Percentiles rank a stretch among this genome's conserved stretches.
These are phyloP conservation scores for Sisymbrium altissimum DNA, from an alignment of 345 rosid genomes.

Conservation along the genomic window DNA sequence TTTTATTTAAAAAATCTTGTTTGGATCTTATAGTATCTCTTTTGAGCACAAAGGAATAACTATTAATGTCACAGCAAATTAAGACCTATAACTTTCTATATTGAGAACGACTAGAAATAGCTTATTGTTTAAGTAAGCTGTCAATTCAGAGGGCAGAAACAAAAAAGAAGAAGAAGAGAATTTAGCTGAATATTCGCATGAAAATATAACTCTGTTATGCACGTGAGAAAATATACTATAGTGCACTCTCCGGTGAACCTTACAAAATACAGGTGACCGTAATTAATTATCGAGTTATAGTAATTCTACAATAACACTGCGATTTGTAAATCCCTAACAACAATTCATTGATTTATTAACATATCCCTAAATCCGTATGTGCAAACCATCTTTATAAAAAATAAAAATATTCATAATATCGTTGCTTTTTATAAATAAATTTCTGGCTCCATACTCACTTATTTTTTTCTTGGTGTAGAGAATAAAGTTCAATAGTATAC, in stretches of 20 bases:
- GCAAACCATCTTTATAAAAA: too few species aligned
- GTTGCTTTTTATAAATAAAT: neutral
- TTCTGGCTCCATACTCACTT: neutral
- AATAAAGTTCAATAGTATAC: neutral
- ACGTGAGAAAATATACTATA: neutral
- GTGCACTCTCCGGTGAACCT: neutral
- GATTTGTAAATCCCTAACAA: neutral
- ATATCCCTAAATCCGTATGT: too few species aligned
- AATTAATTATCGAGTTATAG: too few species aligned
- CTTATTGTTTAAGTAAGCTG: conserved; percentile 2
- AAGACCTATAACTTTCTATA: conserved; percentile 18
- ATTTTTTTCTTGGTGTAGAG: neutral
- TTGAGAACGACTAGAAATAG: conserved; percentile 13
- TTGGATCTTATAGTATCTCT: conserved; percentile 12
- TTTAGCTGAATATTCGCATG: conserved; percentile 14
- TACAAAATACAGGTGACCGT: too few species aligned
- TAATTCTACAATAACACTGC: too few species aligned
- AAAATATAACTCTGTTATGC: neutral
- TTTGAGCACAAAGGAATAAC: conserved; percentile 3
- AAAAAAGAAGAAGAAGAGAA: neutral
- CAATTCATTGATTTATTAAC: too few species aligned
- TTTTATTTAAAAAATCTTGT: neutral
- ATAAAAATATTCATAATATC: neutral
- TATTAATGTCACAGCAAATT: neutral
- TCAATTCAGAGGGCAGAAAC: conserved; percentile 1